Percentiles rank a stretch among this genome's conserved stretches.
Evolutionary conservation across 331 rosid genomes (phyloP).

Genomic region (Stylosanthes scabra): DNA sequence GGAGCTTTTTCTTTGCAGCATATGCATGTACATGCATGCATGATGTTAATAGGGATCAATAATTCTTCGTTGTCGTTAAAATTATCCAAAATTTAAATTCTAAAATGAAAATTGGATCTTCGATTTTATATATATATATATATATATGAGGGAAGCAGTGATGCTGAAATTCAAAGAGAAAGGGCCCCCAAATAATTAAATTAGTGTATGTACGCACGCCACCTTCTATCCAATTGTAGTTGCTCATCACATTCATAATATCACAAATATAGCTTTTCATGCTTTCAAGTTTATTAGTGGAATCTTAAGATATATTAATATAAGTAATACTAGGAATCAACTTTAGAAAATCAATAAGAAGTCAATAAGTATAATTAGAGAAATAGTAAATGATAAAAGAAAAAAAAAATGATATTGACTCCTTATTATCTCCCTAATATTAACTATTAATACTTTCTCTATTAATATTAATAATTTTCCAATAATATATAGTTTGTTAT

Average conservation of each 20-base stretch:
- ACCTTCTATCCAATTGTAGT: background rate
- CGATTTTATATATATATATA: background rate
- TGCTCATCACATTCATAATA: background rate
- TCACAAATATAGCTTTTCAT: background rate
- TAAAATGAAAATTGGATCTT: background rate
- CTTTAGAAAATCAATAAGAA: too few species aligned
- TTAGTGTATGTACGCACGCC: background rate
- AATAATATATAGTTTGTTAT: background rate
- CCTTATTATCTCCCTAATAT: too few species aligned
- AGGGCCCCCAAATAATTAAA: slow-evolving; percentile 3
- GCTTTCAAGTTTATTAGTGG: background rate
- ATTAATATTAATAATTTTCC: too few species aligned
- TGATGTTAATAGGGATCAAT: slow-evolving; percentile 5
- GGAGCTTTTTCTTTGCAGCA: background rate
- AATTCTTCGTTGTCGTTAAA: background rate
- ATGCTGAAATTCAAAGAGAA: background rate
- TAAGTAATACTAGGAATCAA: too few species aligned
- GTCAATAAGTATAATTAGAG: too few species aligned
- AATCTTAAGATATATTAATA: background rate
- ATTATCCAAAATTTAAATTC: background rate
- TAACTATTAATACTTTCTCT: too few species aligned
- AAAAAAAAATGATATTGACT: too few species aligned
- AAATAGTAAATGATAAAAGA: too few species aligned
- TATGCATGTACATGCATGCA: background rate
- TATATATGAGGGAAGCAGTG: too few species aligned